Evolutionary conservation across 768 basidiomycete genomes (phyloP).

Genomic region (Ramaria sp.): DNA sequence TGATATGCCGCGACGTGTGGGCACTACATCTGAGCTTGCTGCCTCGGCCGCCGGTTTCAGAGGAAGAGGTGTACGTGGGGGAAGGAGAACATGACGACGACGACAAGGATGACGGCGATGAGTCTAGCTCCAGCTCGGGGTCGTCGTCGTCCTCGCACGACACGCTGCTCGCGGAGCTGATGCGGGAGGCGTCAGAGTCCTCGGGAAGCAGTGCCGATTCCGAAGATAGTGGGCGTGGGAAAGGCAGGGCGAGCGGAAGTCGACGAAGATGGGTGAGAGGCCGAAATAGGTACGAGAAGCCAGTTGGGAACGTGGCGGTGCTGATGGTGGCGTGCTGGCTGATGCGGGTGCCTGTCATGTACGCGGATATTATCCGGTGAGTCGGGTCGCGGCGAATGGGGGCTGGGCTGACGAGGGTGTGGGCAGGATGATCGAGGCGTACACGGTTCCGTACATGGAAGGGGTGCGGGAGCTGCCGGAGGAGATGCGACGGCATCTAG

Average conservation of each 20-base stretch:
- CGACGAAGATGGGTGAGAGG: slow-evolving; percentile 6
- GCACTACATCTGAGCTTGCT: slow-evolving; percentile 56
- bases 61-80: no score
- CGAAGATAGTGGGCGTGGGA: neutral
- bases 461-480: slow-evolving; percentile 49
- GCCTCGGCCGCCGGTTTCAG: slow-evolving; percentile 33
- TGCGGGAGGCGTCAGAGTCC: slow-evolving; percentile 12
- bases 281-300: slow-evolving; percentile 24
- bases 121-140: no score
- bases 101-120: no score
- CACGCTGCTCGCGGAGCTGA: neutral
- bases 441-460: slow-evolving; percentile 76
- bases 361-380: slow-evolving; percentile 64
- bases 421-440: slow-evolving; percentile 58
- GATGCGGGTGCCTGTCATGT: slow-evolving; percentile 64
- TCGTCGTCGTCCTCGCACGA: neutral
- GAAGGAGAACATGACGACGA: no score
- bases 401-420: neutral
- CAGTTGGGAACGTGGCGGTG: slow-evolving; percentile 49
- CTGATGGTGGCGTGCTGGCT: slow-evolving; percentile 72
- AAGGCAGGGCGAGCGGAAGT: neutral
- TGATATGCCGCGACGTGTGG: slow-evolving; percentile 75
- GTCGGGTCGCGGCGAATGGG: slow-evolving; percentile 20
- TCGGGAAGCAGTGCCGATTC: slow-evolving; percentile 15
- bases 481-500: slow-evolving; percentile 57